phyloP scores from a whole-genome alignment of 306 rosid genomes.

The Trifolium subterraneum region DNA sequence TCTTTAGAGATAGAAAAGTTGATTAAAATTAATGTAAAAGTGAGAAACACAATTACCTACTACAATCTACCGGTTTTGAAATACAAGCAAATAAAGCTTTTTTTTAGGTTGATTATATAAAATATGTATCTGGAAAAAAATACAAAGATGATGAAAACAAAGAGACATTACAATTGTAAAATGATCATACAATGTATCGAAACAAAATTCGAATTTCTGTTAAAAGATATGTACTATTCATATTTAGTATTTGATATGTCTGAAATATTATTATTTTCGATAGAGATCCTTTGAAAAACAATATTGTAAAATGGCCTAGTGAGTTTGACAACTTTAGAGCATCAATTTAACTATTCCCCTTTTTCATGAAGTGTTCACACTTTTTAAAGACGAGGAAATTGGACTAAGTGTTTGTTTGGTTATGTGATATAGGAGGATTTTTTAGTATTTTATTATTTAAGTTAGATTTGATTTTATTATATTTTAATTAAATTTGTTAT shows the following conservation, averaged over 20 bases:
- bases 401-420: neutral
- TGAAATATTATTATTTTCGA: too few species aligned
- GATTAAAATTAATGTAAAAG: neutral
- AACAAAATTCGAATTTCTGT: too few species aligned
- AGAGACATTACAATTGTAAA: neutral
- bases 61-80: neutral
- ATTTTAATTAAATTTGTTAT: too few species aligned
- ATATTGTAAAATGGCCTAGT: constrained; percentile 25
- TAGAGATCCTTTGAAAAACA: neutral
- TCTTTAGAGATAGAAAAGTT: neutral
- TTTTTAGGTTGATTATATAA: too few species aligned
- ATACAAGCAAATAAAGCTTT: too few species aligned
- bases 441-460: too few species aligned
- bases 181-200: too few species aligned
- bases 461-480: too few species aligned
- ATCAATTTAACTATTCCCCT: neutral
- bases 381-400: neutral
- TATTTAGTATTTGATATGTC: too few species aligned
- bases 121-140: too few species aligned
- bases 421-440: too few species aligned
- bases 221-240: too few species aligned
- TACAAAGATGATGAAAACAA: constrained; percentile 22
- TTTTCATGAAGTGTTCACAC: constrained; percentile 28
- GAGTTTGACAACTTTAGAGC: constrained; percentile 29
- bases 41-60: constrained; percentile 12